These are phyloP conservation scores for Linum trigynum DNA, from an alignment of 345 rosid genomes.

Conservation along the genomic window DNA sequence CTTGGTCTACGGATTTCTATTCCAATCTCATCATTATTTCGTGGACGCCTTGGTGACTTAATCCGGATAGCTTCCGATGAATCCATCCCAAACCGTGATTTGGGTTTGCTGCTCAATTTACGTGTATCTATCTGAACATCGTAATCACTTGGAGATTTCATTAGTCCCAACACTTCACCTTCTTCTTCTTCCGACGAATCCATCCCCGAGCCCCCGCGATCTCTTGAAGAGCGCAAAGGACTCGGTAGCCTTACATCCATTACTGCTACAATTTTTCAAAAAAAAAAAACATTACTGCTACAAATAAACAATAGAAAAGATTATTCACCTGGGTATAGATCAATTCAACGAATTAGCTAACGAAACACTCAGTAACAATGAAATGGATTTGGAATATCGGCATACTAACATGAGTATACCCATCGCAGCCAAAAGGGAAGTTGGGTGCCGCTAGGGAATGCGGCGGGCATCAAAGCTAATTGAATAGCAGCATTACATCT, in stretches of 20 bases:
- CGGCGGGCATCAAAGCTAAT: conserved; percentile 22
- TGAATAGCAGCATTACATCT: conserved; percentile 31
- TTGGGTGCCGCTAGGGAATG: conserved; percentile 12
- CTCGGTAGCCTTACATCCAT: background rate
- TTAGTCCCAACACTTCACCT: background rate
- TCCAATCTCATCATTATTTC: no score
- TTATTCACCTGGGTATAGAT: no score
- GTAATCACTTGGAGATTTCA: no score
- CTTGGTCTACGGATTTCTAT: no score
- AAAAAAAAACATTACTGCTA: background rate
- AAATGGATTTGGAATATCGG: background rate
- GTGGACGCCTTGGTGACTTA: no score
- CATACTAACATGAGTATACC: conserved; percentile 16
- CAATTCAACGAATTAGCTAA: no score
- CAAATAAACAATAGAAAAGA: background rate
- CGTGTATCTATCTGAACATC: background rate
- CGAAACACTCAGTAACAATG: background rate
- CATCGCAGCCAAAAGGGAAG: conserved; percentile 19
- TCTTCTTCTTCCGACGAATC: background rate
- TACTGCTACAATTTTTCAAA: background rate
- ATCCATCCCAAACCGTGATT: no score
- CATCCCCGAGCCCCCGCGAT: background rate
- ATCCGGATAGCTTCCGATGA: no score
- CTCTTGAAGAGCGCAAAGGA: background rate
- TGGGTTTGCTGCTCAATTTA: background rate